These are phyloP conservation scores for Vinca minor DNA, from an alignment of 257 asterid genomes.

Conservation along the genomic window DNA sequence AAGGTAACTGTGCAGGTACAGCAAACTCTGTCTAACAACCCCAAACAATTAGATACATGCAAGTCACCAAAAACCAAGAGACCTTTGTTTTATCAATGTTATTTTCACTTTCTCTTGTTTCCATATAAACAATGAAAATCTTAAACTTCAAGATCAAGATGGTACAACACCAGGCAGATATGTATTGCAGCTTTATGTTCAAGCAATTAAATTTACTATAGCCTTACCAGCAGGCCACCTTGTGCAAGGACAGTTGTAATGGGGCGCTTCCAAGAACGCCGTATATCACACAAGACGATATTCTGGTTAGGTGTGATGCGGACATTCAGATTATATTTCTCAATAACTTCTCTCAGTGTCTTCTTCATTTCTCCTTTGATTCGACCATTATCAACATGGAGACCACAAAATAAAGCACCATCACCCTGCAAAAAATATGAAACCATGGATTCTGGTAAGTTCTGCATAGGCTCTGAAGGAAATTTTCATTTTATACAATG, in stretches of 20 bases:
- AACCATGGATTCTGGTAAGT: neutral
- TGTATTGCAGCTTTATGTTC: neutral
- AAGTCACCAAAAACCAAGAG: neutral
- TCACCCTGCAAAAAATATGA: slow-evolving; percentile 55
- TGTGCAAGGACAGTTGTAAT: slow-evolving; percentile 86
- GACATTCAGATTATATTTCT: slow-evolving; percentile 77
- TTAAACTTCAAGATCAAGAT: neutral
- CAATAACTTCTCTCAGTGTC: slow-evolving; percentile 72
- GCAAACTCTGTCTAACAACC: neutral
- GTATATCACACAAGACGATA: slow-evolving; percentile 66
- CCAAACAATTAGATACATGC: neutral
- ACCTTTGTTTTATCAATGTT: neutral
- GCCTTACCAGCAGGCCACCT: slow-evolving; percentile 85
- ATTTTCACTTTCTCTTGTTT: neutral
- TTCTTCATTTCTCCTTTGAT: slow-evolving; percentile 70
- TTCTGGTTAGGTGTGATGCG: slow-evolving; percentile 96
- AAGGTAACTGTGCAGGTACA: neutral
- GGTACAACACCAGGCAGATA: neutral
- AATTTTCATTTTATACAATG: neutral
- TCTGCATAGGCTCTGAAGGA: neutral
- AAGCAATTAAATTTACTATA: neutral
- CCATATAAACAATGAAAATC: neutral
- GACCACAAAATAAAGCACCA: slow-evolving; percentile 81
- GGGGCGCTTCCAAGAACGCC: slow-evolving; percentile 74
- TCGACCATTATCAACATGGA: slow-evolving; percentile 91